These are phyloP conservation scores for Magnusiomyces ingens DNA, from an alignment of 1,139 yeast genomes.

Conservation along the genomic window DNA sequence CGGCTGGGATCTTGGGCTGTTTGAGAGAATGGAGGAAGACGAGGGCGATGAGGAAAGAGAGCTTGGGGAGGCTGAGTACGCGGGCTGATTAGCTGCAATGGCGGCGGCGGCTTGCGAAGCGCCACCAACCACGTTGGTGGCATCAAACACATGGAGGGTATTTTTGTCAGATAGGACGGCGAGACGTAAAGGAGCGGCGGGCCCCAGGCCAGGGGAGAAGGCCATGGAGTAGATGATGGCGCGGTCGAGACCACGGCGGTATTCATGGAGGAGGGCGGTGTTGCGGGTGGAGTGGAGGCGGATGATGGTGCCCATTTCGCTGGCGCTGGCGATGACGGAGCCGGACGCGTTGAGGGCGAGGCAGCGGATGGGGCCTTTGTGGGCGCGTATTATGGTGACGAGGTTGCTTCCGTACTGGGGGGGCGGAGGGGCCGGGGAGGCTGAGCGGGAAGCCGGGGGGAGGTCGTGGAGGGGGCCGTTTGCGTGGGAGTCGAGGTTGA, in stretches of 20 bases:
- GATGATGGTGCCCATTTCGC: constrained; percentile 80
- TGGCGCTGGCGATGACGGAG: constrained; percentile 77
- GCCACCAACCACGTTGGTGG: constrained; percentile 28
- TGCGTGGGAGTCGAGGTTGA: constrained; percentile 49
- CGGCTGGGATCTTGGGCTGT: too few relatives aligned
- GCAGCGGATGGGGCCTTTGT: constrained; percentile 61
- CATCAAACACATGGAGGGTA: constrained; percentile 76
- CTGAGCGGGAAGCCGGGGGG: not conserved
- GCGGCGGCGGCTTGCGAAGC: constrained; percentile 16
- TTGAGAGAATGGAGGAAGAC: too few relatives aligned
- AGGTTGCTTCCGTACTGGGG: constrained; percentile 46
- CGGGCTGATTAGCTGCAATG: constrained; percentile 1
- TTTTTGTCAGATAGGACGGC: constrained; percentile 87
- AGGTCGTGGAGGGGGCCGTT: not conserved
- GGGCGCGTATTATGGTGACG: constrained; percentile 76
- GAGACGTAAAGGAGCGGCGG: constrained; percentile 36
- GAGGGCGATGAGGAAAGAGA: not conserved
- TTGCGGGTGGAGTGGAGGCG: constrained; percentile 69
- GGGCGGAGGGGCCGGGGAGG: constrained; percentile 1
- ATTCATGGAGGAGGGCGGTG: constrained; percentile 71
- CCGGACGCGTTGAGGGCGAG: constrained; percentile 68
- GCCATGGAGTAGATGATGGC: constrained; percentile 78
- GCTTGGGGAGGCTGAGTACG: constrained; percentile 6
- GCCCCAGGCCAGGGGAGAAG: constrained; percentile 48
- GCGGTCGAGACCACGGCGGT: constrained; percentile 80